Conservation (phyloP, 164 flowering plant genomes). For the Dillenia suffruticosa region DNA sequence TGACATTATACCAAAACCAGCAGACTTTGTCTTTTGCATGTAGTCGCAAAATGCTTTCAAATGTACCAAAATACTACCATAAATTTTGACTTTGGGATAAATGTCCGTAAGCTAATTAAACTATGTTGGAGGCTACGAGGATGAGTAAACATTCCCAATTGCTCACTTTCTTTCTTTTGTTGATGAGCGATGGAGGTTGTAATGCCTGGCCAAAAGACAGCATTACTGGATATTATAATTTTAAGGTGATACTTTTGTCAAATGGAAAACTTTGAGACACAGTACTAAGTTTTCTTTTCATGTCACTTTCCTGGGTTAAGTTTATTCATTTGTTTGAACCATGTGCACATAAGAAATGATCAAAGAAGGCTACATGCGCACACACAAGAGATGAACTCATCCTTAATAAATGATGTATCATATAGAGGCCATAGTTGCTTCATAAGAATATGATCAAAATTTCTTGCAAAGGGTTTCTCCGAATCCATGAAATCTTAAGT, state of each 20-base stretch:
- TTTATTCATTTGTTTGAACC: neutral
- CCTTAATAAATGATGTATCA: no score
- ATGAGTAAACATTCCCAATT: neutral
- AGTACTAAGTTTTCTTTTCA: no score
- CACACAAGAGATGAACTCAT: no score
- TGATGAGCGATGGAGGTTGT: neutral
- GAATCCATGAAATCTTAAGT: no score
- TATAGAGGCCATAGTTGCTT: no score
- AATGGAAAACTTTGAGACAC: no score
- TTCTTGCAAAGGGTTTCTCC: no score
- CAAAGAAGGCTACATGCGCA: no score
- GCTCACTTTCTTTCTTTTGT: neutral
- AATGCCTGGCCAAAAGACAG: constrained; percentile 3
- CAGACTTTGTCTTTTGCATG: neutral
- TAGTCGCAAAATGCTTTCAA: neutral
- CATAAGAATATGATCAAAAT: no score
- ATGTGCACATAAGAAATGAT: no score
- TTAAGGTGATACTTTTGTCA: neutral
- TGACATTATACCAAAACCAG: neutral
- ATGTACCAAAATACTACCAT: neutral
- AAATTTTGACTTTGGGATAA: neutral
- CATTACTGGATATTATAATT: neutral
- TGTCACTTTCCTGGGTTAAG: neutral
- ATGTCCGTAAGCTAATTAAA: neutral
- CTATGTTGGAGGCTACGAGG: neutral